phyloP scores from a whole-genome alignment of 2,329 filamentous ascomycete species.

The Golovinomyces cichoracearum region DNA sequence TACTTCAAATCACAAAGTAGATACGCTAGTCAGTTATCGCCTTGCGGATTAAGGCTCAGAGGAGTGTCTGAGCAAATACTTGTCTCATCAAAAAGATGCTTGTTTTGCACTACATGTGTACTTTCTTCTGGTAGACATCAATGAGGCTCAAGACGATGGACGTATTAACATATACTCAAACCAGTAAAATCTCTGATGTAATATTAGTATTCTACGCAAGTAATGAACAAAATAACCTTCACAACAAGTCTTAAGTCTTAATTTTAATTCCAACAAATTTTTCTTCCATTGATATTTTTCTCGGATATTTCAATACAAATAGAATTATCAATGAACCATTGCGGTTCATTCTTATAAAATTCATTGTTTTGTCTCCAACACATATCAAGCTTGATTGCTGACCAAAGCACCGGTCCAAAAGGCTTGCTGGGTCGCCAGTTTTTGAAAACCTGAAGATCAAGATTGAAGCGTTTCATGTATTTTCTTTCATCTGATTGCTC shows the following conservation, averaged over 20 bases:
- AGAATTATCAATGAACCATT: neutral
- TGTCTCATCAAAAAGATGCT: no score
- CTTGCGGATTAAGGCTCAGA: constrained; percentile 20
- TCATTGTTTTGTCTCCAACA: constrained; percentile 1
- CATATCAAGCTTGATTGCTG: constrained; percentile 3
- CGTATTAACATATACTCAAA: neutral
- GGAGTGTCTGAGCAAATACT: neutral
- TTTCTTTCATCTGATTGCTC: neutral
- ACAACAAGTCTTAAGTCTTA: neutral
- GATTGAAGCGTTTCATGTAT: neutral
- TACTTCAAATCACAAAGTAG: constrained; percentile 77
- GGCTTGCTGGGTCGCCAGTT: constrained; percentile 2
- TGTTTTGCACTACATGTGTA: no score
- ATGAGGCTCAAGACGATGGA: no score
- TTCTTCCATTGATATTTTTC: neutral
- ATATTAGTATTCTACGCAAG: no score
- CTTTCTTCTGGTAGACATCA: no score
- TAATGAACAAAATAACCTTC: no score
- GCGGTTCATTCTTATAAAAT: neutral
- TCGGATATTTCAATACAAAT: neutral
- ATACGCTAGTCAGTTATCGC: constrained; percentile 85
- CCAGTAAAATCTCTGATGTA: neutral
- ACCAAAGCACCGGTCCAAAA: constrained; percentile 2
- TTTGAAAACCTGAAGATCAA: constrained; percentile 2
- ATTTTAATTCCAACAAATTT: neutral